Percentiles rank a stretch among this genome's conserved stretches.
Conservation (phyloP, 129 eudicot species). For the Helichrysum umbraculigerum region DNA sequence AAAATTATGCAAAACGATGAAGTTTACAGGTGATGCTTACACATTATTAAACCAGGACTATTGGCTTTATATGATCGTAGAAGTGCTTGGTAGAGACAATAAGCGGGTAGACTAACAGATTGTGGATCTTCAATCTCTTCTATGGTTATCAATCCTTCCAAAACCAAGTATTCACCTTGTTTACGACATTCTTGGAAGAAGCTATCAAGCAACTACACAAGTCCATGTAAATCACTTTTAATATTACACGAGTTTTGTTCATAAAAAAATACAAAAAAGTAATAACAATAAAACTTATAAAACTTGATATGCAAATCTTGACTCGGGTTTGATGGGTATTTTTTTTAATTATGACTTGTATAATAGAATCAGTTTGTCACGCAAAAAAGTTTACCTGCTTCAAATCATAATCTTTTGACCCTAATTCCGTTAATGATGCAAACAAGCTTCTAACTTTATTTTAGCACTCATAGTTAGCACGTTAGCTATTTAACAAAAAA, state of each 20-base stretch:
- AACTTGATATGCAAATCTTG: background rate
- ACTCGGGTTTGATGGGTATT: background rate
- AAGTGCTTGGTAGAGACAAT: constrained; percentile 60
- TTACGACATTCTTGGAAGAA: constrained; percentile 59
- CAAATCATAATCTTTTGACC: background rate
- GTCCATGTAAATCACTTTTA: background rate
- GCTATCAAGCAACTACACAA: constrained; percentile 61
- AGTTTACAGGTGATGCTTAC: constrained; percentile 39
- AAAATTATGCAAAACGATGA: background rate
- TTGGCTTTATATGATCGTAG: constrained; percentile 71
- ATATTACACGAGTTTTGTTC: background rate
- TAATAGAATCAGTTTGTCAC: background rate
- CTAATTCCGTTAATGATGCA: background rate
- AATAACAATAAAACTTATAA: background rate
- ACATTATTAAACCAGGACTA: constrained; percentile 56
- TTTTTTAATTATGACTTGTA: background rate
- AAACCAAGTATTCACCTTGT: constrained; percentile 65
- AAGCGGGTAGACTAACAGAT: constrained; percentile 72
- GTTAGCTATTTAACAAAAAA: no score
- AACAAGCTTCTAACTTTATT: background rate
- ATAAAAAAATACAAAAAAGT: background rate
- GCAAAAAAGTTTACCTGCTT: background rate
- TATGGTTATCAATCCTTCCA: constrained; percentile 61
- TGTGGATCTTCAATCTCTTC: constrained; percentile 82
- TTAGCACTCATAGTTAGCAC: no score